Conservation (phyloP, 495 filamentous ascomycete genomes). For the Penicillium fimorum region DNA sequence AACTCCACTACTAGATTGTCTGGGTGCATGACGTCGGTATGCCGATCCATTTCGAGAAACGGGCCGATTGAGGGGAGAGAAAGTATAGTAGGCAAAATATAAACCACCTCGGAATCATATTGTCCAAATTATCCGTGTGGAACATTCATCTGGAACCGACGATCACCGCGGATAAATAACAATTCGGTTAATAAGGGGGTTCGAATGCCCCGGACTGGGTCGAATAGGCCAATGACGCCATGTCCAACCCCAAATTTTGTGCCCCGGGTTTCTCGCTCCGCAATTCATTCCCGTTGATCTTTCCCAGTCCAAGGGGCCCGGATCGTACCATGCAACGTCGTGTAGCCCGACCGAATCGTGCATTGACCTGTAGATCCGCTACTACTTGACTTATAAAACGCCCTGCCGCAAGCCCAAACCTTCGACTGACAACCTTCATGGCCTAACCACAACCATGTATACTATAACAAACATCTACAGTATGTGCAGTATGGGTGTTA, state of each 20-base stretch:
- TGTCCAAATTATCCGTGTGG: not conserved
- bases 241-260: constrained; percentile 13
- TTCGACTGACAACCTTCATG: constrained; percentile 1
- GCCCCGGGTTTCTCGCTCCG: constrained; percentile 22
- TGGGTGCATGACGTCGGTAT: constrained; percentile 28
- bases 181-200: constrained; percentile 19
- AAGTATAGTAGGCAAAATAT: not conserved
- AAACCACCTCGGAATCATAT: not conserved
- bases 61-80: not conserved
- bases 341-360: constrained; percentile 4
- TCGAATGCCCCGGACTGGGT: constrained; percentile 21
- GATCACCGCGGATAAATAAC: not conserved
- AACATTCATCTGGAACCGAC: not conserved
- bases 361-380: constrained; percentile 9
- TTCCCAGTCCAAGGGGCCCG: constrained; percentile 13
- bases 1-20: not conserved
- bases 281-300: constrained; percentile 23
- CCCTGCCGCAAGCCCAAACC: constrained; percentile 2
- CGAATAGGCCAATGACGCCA: constrained; percentile 21
- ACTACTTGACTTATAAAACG: constrained; percentile 14
- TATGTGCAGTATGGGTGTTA: constrained; percentile 12
- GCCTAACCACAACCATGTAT: constrained; percentile 34
- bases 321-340: constrained; percentile 15
- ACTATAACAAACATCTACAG: constrained; percentile 47
- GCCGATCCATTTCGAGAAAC: constrained; percentile 17